Base-by-base conservation (phyloP, 805 yeast genomes). In the Teunomyces atbi region DNA sequence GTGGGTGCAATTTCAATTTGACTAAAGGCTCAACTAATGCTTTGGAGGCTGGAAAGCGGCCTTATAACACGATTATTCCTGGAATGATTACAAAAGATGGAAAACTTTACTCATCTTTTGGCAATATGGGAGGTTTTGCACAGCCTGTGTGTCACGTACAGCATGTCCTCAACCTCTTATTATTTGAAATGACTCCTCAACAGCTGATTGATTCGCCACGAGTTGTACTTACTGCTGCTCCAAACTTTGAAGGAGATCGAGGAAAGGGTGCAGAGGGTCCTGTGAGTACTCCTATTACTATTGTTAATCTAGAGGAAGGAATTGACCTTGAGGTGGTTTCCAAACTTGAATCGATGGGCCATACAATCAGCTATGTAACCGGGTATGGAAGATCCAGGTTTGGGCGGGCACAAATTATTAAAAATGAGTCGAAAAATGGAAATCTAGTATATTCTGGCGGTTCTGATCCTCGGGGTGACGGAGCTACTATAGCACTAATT, bases 91-190 rank as follows among this genome's bases (percentile, higher is more conserved):
- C 95, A 11, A 73, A 68, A 21, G 78, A 77, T 21, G 64, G 61
- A 15, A 54, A 58, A 4, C 64, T 87, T n/a, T 82, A 74, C 56
- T 89, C 90, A 0, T 67, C 84, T n/a, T 83, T 75, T 54, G 94
- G 92, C 42, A 86, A 84, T 50, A 86, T 86, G 89, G 96, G 96
- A 13, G 95, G 92, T 0, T 87, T 82, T 67, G 86, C 83, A 70
- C 96, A 88, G 62, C 95, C 95, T 2, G 89, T 85, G 55, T 91
- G 91, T 1, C 95, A 87, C 55, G 81, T 87, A 5, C 92, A 86
- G 61, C 91, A 85, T 30, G 83, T 79, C 32, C 64, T 86, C 50
- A 87, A 88, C 60, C 61, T 87, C 73, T 56, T 76, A 2, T 58
- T 82, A 10, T 87, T 83, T 60, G 82, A 82, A 0, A 63, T 82